Evolutionary conservation across 192 early-diverging fungal species (phyloP), one percentile per base, ranked within the genome.

Genomic region (Coemansia furcata): DNA sequence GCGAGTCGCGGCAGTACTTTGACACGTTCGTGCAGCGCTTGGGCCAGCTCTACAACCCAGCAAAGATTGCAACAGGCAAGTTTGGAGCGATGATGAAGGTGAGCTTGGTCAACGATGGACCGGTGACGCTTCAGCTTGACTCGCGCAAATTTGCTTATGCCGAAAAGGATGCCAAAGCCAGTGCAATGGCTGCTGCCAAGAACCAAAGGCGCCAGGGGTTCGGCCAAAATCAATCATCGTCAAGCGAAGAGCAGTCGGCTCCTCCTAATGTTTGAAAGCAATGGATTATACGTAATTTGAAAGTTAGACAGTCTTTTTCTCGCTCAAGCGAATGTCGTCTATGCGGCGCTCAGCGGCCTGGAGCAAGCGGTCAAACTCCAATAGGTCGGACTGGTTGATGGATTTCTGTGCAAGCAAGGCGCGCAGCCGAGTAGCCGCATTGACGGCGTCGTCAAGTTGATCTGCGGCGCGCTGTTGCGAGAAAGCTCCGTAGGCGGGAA

Each of bases 61-160:
- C 83, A 3, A 84, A 84, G 67, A 89, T 96, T 21, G 90, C 92
- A 89, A 80, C 72, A 0, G 97, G 95, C 6, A 85, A 87, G 63
- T 98, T 98, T 83, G 95, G 95, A 3, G 97, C 93, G 6, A 98
- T 97, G 97, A 98, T 98, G 97, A 67, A 88, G 47, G 97, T 98
- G 21, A 84, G 84, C 12, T 84, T 95, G 74, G 85, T 88, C 10
- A 98, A 98, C 74, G 94, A 98, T 36, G 92, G 89, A 2, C 88
- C 88, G 1, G 85, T 89, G 36, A 89, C 88, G 7, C 43, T 89
- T 39, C 47, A 82, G 38, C 55, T 89, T 29, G 88, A 89, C 64
- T 87, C 86, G 35, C 68, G 85, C 33, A 72, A 74, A 43, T 78
- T 83, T 32, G 15, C 60, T 11, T 83, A 78, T 37, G 37, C 65